These are phyloP conservation scores for Podospora sp. DNA, from an alignment of 495 filamentous ascomycete species.

Conservation along the genomic window DNA sequence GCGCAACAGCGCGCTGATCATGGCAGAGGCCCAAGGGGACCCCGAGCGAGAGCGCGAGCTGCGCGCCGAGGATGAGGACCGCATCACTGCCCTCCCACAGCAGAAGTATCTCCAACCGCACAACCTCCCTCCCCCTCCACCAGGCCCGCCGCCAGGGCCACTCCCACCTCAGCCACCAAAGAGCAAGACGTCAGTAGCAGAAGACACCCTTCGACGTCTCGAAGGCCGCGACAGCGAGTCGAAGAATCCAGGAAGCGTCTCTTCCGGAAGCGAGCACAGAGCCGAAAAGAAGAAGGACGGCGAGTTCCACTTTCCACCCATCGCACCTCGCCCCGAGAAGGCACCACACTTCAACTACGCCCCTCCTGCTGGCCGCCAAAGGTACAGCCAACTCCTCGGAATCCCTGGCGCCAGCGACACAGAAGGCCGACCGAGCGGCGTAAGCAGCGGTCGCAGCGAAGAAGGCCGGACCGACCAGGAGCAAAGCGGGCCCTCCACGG, in stretches of 20 bases:
- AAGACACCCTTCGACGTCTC: constrained; percentile 47
- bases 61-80: constrained; percentile 82
- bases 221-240: constrained; percentile 42
- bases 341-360: constrained; percentile 57
- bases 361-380: constrained; percentile 46
- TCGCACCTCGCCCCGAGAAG: constrained; percentile 40
- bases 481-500: constrained; percentile 19
- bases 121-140: constrained; percentile 45
- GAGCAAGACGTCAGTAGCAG: constrained; percentile 38
- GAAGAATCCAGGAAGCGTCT: constrained; percentile 19
- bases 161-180: constrained; percentile 21
- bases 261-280: constrained; percentile 20
- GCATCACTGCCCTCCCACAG: constrained; percentile 76
- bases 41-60: constrained; percentile 75
- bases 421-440: constrained; percentile 33
- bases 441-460: constrained; percentile 28
- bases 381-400: constrained; percentile 40
- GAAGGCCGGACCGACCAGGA: constrained; percentile 18
- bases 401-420: constrained; percentile 23
- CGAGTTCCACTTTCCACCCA: constrained; percentile 58
- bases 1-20: constrained; percentile 77
- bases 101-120: constrained; percentile 58
- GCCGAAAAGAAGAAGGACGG: constrained; percentile 40
- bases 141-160: constrained; percentile 42
- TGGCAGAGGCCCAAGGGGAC: constrained; percentile 79